Evolutionary conservation across 495 filamentous ascomycete species (phyloP), one percentile per base, ranked within the genome.

Genomic region (Gamarada debralockiae): DNA sequence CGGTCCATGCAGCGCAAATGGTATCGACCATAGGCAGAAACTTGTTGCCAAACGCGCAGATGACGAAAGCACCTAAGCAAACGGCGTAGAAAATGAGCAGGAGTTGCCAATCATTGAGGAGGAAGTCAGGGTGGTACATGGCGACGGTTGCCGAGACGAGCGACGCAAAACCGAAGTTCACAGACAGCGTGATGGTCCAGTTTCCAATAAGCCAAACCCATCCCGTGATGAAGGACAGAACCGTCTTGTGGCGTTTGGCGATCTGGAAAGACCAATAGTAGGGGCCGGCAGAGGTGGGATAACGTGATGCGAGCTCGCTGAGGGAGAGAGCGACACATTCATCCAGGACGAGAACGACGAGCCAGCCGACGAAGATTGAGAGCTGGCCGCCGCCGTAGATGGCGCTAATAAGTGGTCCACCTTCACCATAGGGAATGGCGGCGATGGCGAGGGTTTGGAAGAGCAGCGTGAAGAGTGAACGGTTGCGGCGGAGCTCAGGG

Each of bases 11-110:
- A 18, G 71, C 69, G 58, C 73, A 75, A 59, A 72, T 74, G 51
- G 80, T 77, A 50, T 76, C 65, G 40, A 82, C 77, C 62, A 83
- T 75, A 2, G 78, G 73, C 1, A 71, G 68, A 18, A 63, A 62
- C 3, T 58, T 45, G 38, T 73, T 62, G 50, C 73, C 65, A 14
- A 70, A 71, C 39, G 72, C 68, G 58, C 67, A 72, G 55, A 71
- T 77, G 3, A 75, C 57, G 40, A 69, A 58, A 3, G 67, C 63
- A 37, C 76, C 54, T 2, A 73, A 47, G 47, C 73, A 74, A 33
- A 58, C 65, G 36, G 72, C 70, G 34, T 67, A 70, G 48, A 77
- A 65, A 50, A 65, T 55, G 22, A 70, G 65, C 51, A 74, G 74
- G 27, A 79, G 58, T 39, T 63, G 60, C 60, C 60, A 63, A 20